phyloP scores from a whole-genome alignment of 148 eudicot genomes.

The Silene latifolia region DNA sequence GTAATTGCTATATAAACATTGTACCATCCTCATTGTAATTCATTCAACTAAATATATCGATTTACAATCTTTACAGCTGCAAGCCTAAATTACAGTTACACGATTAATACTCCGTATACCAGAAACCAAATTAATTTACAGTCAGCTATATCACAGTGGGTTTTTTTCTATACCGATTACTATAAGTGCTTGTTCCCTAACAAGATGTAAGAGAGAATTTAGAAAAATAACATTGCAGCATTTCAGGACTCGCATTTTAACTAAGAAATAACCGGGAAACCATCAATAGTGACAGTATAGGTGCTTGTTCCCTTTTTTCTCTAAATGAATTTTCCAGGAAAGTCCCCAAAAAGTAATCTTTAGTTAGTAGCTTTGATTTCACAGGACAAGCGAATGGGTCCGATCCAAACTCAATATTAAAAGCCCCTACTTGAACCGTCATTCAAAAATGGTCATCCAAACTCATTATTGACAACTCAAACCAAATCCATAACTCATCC shows the following conservation, averaged over 20 bases:
- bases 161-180: not conserved
- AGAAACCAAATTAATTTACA: not conserved
- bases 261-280: not conserved
- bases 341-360: too few species aligned
- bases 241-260: not conserved
- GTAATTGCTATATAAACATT: too few species aligned
- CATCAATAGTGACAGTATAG: not conserved
- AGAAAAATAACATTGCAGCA: not conserved
- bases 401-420: too few species aligned
- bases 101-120: not conserved
- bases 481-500: too few species aligned
- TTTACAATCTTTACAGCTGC: too few species aligned
- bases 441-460: not conserved
- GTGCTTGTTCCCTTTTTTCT: not conserved
- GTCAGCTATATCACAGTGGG: not conserved
- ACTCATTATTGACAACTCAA: too few species aligned
- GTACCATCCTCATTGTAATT: too few species aligned
- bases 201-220: not conserved
- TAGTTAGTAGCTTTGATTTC: too few species aligned
- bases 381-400: too few species aligned
- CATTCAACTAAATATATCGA: too few species aligned
- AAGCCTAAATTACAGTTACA: not conserved
- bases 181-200: not conserved
- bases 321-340: not conserved
- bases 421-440: too few species aligned